phyloP scores from a whole-genome alignment of 176 grass and related monocot genomes.

The Raddia guianensis region DNA sequence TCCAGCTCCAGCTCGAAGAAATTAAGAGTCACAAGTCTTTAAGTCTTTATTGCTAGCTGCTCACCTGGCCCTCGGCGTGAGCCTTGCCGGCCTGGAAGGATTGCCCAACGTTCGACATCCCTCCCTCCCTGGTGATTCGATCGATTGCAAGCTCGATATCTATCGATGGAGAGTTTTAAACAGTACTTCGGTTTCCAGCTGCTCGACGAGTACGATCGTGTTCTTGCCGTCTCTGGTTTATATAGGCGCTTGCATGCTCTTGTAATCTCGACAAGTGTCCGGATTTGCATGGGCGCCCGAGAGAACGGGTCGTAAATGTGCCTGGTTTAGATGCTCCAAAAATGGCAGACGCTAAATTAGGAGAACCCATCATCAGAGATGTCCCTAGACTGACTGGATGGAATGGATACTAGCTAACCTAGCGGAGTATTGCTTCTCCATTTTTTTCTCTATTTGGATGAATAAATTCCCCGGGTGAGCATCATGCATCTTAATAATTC shows the following conservation, averaged over 20 bases:
- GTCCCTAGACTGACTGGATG: no score
- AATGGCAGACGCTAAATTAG: background rate
- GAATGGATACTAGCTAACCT: no score
- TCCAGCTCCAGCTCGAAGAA: no score
- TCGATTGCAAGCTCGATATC: no score
- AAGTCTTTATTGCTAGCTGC: no score
- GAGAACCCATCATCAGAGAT: no score
- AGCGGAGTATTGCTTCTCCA: no score
- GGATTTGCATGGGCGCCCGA: background rate
- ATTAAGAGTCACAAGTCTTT: no score
- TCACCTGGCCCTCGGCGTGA: conserved; percentile 37
- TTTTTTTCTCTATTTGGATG: background rate
- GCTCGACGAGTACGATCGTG: no score
- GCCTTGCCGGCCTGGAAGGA: conserved; percentile 42
- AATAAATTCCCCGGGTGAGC: background rate
- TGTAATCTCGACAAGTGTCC: background rate
- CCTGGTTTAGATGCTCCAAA: background rate
- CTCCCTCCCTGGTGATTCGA: no score
- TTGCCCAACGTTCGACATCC: conserved; percentile 42
- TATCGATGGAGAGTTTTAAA: no score
- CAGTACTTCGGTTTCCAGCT: no score
- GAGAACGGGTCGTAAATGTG: background rate
- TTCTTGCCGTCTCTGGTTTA: background rate
- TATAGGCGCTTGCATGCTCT: background rate
- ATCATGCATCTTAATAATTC: conserved; percentile 16